Evolutionary conservation across 306 rosid genomes (phyloP).

Genomic region (Potentilla sterilis): DNA sequence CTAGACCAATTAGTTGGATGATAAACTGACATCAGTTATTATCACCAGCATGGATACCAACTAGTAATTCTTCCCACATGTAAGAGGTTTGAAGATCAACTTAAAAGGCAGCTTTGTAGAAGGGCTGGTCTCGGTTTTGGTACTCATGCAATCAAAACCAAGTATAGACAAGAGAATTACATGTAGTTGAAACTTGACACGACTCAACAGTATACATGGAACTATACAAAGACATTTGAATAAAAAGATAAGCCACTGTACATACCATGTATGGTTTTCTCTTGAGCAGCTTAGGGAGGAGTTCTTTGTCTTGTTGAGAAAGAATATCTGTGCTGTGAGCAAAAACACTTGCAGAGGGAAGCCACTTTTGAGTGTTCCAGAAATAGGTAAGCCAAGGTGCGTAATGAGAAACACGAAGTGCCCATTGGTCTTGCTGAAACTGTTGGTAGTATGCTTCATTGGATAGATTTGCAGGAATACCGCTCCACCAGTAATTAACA

Average conservation of each 20-base stretch:
- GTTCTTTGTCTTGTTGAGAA: constrained; percentile 46
- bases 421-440: constrained; percentile 62
- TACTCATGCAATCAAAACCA: not conserved
- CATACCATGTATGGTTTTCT: constrained; percentile 33
- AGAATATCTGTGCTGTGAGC: constrained; percentile 22
- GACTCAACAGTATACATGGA: not conserved
- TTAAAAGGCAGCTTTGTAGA: not conserved
- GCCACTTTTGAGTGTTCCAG: constrained; percentile 92
- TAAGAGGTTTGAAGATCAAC: not conserved
- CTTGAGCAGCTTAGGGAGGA: constrained; percentile 1
- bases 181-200: not conserved
- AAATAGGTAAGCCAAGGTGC: constrained; percentile 82
- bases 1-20: not conserved
- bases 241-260: not conserved
- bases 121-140: not conserved
- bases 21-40: not conserved
- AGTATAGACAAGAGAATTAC: not conserved
- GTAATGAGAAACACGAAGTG: constrained; percentile 66
- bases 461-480: constrained; percentile 66
- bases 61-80: not conserved
- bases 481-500: constrained; percentile 81
- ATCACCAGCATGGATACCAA: not conserved
- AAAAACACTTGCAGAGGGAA: constrained; percentile 41
- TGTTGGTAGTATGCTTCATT: constrained; percentile 41
- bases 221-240: not conserved